Evolutionary conservation across 2,329 filamentous ascomycete genomes (phyloP).

Genomic region (Talaromyces marneffei): DNA sequence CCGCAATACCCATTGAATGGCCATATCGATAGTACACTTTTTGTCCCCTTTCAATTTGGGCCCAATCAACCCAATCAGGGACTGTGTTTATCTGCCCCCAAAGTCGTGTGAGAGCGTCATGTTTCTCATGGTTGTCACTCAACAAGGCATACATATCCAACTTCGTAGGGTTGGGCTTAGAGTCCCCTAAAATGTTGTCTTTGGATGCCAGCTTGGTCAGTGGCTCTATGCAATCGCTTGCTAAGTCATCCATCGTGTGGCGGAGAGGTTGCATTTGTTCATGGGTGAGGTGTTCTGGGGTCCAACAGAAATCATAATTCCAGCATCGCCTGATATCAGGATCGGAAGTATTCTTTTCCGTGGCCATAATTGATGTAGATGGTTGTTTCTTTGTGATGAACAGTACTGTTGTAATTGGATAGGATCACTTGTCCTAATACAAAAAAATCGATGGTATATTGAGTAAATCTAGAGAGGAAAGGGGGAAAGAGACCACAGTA

Average conservation of each 20-base stretch:
- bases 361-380: not conserved
- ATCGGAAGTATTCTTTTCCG: not conserved
- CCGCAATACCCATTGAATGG: not conserved
- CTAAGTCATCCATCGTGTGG: constrained; percentile 22
- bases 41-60: constrained; percentile 66
- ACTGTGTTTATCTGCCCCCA: constrained; percentile 63
- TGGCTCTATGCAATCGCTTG: not conserved
- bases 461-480: not conserved
- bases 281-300: not conserved
- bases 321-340: not conserved
- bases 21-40: constrained; percentile 73
- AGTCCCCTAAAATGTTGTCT: not conserved
- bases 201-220: not conserved
- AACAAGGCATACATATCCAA: constrained; percentile 60
- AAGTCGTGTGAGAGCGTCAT: constrained; percentile 53
- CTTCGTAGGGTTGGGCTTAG: not conserved
- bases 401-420: not conserved
- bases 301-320: constrained; percentile 4
- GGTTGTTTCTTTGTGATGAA: not conserved
- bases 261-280: constrained; percentile 3
- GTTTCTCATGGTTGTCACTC: constrained; percentile 50
- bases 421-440: not conserved
- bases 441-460: not conserved
- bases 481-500: not conserved
- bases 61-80: constrained; percentile 73